Percentiles rank a stretch among this genome's conserved stretches.
Evolutionary conservation across 2,329 filamentous ascomycete species (phyloP).

Genomic region (Cordyceps cateniannulata): DNA sequence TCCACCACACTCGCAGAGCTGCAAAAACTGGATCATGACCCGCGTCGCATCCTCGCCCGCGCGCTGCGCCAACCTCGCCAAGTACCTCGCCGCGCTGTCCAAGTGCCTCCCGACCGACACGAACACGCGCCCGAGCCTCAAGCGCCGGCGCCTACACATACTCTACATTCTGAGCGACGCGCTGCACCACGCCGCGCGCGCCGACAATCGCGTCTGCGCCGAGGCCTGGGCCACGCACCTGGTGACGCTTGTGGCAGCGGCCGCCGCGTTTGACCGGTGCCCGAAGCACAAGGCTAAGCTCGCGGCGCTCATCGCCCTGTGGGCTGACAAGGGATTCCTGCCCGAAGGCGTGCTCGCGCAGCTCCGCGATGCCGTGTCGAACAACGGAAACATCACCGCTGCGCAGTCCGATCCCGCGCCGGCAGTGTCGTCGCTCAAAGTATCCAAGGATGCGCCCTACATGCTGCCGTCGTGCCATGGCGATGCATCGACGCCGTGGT

Average conservation of each 20-base stretch:
- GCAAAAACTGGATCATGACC: conserved; percentile 77
- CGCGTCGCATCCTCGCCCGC: conserved; percentile 62
- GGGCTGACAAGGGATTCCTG: conserved; percentile 55
- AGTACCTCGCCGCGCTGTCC: conserved; percentile 66
- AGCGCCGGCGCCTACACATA: conserved; percentile 66
- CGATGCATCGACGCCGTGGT: conserved; percentile 65
- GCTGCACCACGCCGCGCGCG: conserved; percentile 59
- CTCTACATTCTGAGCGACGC: conserved; percentile 76
- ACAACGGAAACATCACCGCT: background rate
- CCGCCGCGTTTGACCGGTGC: conserved; percentile 51
- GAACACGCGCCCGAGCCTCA: conserved; percentile 43
- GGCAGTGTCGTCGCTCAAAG: conserved; percentile 17
- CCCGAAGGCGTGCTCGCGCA: conserved; percentile 46
- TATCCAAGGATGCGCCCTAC: conserved; percentile 56
- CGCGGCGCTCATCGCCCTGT: conserved; percentile 57
- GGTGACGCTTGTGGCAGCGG: conserved; percentile 52
- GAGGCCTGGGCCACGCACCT: conserved; percentile 53
- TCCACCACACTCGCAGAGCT: conserved; percentile 56
- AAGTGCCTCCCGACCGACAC: conserved; percentile 31
- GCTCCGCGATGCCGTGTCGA: conserved; percentile 52
- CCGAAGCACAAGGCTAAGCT: conserved; percentile 63
- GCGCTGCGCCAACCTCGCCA: conserved; percentile 62
- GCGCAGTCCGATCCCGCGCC: conserved; percentile 16
- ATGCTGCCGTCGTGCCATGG: conserved; percentile 72
- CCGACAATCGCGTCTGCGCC: conserved; percentile 46